Percentiles rank a stretch among this genome's conserved stretches.
Evolutionary conservation across 1,284 basidiomycete genomes (phyloP).

Genomic region (Ganoderma sinense): DNA sequence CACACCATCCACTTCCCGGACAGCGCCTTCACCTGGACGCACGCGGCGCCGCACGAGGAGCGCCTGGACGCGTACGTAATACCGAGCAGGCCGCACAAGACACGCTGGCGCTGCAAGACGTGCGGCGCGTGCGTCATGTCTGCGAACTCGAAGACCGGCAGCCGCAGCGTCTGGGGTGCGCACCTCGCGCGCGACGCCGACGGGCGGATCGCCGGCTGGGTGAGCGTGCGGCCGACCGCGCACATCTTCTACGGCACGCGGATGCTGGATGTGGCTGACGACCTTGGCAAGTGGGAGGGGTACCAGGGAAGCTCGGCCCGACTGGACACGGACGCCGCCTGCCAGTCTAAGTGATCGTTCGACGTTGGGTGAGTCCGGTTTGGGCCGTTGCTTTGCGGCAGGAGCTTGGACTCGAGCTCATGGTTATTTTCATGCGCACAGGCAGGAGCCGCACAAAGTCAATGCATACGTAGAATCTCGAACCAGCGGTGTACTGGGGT

Average conservation of each 20-base stretch:
- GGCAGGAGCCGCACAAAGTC: not conserved
- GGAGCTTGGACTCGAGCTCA: not conserved
- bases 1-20: slow-evolving; percentile 64
- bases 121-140: slow-evolving; percentile 63
- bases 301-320: slow-evolving; percentile 56
- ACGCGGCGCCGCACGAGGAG: slow-evolving; percentile 43
- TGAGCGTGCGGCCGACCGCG: slow-evolving; percentile 59
- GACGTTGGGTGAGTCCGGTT: not conserved
- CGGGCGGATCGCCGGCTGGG: slow-evolving; percentile 58
- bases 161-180: slow-evolving; percentile 63
- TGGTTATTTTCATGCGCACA: not conserved
- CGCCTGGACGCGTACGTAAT: slow-evolving; percentile 54
- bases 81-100: slow-evolving; percentile 59
- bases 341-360: not conserved
- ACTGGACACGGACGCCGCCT: slow-evolving; percentile 22
- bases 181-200: slow-evolving; percentile 57
- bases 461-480: not conserved
- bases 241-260: slow-evolving; percentile 73
- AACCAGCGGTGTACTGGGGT: not conserved
- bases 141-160: slow-evolving; percentile 52
- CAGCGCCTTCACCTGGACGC: slow-evolving; percentile 60
- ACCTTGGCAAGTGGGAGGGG: slow-evolving; percentile 66
- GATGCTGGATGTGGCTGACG: slow-evolving; percentile 61
- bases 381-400: not conserved
- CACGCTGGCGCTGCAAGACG: slow-evolving; percentile 62